These are phyloP conservation scores for Thoreauomyces humboldtii DNA, from an alignment of 192 early-diverging fungal genomes.

Conservation along the genomic window DNA sequence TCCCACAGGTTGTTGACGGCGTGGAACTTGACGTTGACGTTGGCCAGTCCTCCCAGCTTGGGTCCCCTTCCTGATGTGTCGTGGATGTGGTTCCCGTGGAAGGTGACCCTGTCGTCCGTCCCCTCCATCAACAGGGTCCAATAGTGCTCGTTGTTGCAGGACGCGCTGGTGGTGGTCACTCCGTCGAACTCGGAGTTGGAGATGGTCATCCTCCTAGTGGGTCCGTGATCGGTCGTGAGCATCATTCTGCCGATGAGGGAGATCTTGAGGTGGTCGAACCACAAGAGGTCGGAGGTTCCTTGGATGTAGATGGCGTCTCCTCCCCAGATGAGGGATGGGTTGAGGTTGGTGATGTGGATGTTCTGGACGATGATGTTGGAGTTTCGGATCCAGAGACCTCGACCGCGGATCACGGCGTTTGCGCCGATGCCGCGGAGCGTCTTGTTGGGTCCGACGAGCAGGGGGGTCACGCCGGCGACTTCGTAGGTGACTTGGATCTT, in stretches of 20 bases:
- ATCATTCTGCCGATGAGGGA: background rate
- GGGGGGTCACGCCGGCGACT: background rate
- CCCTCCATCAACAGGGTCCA: background rate
- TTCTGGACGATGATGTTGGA: constrained; percentile 4
- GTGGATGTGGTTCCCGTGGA: background rate
- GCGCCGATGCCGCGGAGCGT: constrained; percentile 2
- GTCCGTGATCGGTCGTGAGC: background rate
- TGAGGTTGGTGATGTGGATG: background rate
- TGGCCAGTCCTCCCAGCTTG: background rate
- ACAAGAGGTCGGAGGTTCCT: background rate
- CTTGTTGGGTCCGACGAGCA: background rate
- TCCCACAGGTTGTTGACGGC: background rate
- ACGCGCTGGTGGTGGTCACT: background rate
- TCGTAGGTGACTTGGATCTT: background rate
- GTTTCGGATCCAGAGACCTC: background rate
- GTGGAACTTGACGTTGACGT: background rate
- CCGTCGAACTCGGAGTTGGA: constrained; percentile 6
- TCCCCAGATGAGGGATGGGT: constrained; percentile 1
- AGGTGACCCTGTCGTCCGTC: constrained; percentile 1
- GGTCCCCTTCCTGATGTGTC: background rate
- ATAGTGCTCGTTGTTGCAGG: background rate
- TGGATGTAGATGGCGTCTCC: background rate
- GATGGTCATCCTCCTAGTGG: background rate
- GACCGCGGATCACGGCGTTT: background rate
- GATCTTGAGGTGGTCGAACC: constrained; percentile 9